A percentile compares a stretch with the other conserved stretches of the same genome.
These are phyloP conservation scores for Keithomyces neogunnii DNA, from an alignment of 2,329 filamentous ascomycete genomes.

Conservation along the genomic window DNA sequence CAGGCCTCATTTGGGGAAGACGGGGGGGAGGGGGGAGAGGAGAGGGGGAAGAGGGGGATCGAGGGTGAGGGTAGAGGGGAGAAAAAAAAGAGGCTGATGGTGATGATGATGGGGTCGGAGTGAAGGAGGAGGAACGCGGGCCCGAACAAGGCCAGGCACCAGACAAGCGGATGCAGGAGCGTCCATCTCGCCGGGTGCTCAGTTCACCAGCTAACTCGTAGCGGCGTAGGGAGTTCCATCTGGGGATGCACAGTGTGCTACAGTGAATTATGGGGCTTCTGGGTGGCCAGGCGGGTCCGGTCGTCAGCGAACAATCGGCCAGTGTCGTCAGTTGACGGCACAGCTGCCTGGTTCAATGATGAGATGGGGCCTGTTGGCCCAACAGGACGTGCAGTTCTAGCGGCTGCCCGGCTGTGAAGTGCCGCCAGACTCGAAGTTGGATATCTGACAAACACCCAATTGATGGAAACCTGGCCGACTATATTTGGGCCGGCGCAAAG, in stretches of 20 bases:
- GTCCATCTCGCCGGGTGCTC: background rate
- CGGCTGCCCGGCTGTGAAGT: no score
- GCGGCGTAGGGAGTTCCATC: background rate
- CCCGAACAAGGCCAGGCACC: background rate
- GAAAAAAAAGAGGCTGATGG: conserved; percentile 13
- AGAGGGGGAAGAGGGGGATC: conserved; percentile 5
- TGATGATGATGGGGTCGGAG: conserved; percentile 9
- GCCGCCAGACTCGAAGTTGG: no score
- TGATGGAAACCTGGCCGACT: no score
- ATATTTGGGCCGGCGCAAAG: no score
- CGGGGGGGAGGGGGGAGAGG: conserved; percentile 7
- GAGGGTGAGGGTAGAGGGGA: conserved; percentile 12
- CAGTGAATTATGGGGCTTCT: background rate
- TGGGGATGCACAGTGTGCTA: background rate
- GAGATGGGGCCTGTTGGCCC: no score
- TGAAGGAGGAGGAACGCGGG: conserved; percentile 1
- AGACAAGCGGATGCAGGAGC: background rate
- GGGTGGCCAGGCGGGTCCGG: no score
- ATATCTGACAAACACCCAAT: no score
- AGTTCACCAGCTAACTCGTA: background rate
- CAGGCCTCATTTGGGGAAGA: conserved; percentile 23
- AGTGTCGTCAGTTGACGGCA: no score
- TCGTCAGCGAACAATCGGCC: no score
- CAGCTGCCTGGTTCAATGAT: no score
- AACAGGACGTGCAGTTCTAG: no score